Evolutionary conservation across 75 land plant genomes (phyloP), one percentile per base, ranked within the genome.

Genomic region (Chamaecyparis obtusa): DNA sequence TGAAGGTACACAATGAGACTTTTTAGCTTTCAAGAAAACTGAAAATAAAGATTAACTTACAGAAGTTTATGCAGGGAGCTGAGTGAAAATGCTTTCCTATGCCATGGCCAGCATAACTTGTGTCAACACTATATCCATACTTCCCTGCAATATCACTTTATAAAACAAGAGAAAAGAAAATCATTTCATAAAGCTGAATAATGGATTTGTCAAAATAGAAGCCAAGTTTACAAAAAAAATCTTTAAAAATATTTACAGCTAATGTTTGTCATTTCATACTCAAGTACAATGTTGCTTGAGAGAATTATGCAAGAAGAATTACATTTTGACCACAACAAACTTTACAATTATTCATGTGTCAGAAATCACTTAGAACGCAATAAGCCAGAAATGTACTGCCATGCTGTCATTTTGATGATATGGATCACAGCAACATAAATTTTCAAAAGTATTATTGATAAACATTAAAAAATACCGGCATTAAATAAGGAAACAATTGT

Each of bases 31-130:
- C 44, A 77, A 24, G 27, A 77, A 77, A 77, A 37, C 17, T 19
- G 44, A 77, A 39, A 77, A 77, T 77, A 60, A 6, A 21, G 19
- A 37, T 77, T 77, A 17, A 37, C 80, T 37, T 77, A 77, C 80
- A 37, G 24, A 77, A 77, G 80, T 16, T 39, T 39, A 77, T 77
- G 80, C 39, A 37, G 43, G 91, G 91, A 15, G 85, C 90, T 19
- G 90, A 90, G 84, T 90, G 91, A 33, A 90, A 90, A 30, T 89
- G 79, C 76, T 69, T 39, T 33, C 91, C 91, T 71, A 90, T 87
- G 37, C 91, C 91, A 86, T 90, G 91, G 56, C 91, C 91, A 86
- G 86, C 91, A 86, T 89, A 90, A 44, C 86, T 82, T 77, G 56
- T 86, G 30, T 89, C 91, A 43, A 90, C 91, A 55, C 91, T 87